A percentile compares a stretch with the other conserved stretches of the same genome.
Evolutionary conservation across 1,139 yeast species (phyloP).

Genomic region (Diutina pseudorugosa): DNA sequence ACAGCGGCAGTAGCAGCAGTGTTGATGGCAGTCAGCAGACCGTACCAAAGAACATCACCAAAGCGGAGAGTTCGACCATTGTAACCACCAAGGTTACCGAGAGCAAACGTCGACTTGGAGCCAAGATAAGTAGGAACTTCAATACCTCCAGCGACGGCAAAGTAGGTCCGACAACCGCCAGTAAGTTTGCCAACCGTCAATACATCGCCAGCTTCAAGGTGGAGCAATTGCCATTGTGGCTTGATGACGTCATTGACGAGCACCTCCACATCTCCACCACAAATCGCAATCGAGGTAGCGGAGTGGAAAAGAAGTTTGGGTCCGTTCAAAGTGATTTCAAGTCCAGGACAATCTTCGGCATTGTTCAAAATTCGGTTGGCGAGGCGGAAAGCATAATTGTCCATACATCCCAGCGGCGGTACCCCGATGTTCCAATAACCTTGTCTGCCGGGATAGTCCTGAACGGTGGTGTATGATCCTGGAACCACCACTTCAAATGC

Average conservation of each 20-base stretch:
- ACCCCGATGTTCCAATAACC: conserved; percentile 89
- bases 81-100: conserved; percentile 89
- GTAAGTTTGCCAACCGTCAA: conserved; percentile 70
- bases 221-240: conserved; percentile 55
- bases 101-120: conserved; percentile 91
- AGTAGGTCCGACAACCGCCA: conserved; percentile 78
- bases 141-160: conserved; percentile 86
- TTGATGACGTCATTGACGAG: conserved; percentile 51
- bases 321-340: conserved; percentile 81
- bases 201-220: conserved; percentile 60
- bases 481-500: conserved; percentile 80
- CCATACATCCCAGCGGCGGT: conserved; percentile 99
- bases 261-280: conserved; percentile 72
- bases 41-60: conserved; percentile 79
- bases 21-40: conserved; percentile 57
- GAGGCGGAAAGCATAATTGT: conserved; percentile 74
- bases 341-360: conserved; percentile 67
- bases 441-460: conserved; percentile 89
- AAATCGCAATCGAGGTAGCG: conserved; percentile 62
- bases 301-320: conserved; percentile 79
- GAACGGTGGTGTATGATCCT: conserved; percentile 92
- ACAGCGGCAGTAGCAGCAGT: conserved; percentile 46
- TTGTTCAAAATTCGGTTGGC: conserved; percentile 91
- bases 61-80: conserved; percentile 84
- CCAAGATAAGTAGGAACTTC: conserved; percentile 92